Evolutionary conservation across 2,329 filamentous ascomycete species (phyloP).

Genomic region (Orbilia oligospora): DNA sequence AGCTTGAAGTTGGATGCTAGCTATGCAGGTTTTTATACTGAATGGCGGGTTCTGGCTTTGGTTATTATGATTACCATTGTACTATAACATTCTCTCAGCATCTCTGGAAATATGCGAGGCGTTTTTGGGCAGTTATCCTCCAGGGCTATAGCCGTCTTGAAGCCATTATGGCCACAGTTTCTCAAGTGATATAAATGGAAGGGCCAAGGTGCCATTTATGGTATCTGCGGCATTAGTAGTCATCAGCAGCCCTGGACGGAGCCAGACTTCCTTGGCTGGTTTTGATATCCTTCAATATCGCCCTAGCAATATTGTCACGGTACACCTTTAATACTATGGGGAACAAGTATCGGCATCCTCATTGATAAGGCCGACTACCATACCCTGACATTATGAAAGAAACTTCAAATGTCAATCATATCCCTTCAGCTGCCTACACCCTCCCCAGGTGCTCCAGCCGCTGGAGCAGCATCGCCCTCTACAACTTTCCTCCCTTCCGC

Average conservation of each 20-base stretch:
- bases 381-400: neutral
- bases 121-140: slow-evolving; percentile 9
- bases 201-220: neutral
- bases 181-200: neutral
- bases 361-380: neutral
- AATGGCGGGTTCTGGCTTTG: neutral
- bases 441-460: slow-evolving; percentile 6
- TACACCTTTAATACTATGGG: neutral
- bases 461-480: slow-evolving; percentile 31
- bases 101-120: slow-evolving; percentile 18
- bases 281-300: neutral
- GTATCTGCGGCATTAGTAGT: neutral
- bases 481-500: slow-evolving; percentile 51
- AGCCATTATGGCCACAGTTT: neutral
- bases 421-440: slow-evolving; percentile 36
- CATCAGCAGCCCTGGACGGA: neutral
- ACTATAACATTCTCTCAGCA: slow-evolving; percentile 34
- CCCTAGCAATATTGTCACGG: neutral
- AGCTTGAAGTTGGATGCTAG: slow-evolving; percentile 1
- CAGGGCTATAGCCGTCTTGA: neutral
- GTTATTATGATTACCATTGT: slow-evolving; percentile 20
- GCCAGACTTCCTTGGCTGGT: neutral
- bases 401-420: neutral
- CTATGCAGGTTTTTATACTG: slow-evolving; percentile 21
- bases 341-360: neutral